Percentiles rank a stretch among this genome's conserved stretches.
Evolutionary conservation across 345 rosid genomes (phyloP).

Genomic region (Heritiera fomes): DNA sequence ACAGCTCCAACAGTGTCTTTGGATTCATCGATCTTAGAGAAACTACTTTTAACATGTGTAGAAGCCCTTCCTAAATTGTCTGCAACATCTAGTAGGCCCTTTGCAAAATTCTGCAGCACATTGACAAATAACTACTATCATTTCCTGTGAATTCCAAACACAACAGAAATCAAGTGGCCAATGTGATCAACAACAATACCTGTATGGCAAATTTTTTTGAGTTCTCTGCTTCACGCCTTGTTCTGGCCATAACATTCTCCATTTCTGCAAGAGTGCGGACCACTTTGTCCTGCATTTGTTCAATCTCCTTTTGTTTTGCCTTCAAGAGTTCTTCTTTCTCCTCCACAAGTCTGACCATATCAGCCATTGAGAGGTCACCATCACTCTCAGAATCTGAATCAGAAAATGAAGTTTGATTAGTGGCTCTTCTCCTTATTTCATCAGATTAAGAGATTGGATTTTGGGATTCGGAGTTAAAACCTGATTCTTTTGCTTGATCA

Average conservation of each 20-base stretch:
- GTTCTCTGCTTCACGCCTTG: slow-evolving; percentile 86
- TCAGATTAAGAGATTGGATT: slow-evolving; percentile 28
- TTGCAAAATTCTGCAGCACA: slow-evolving; percentile 73
- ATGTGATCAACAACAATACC: slow-evolving; percentile 37
- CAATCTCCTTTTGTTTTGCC: slow-evolving; percentile 57
- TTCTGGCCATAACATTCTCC: slow-evolving; percentile 87
- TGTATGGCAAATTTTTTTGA: slow-evolving; percentile 86
- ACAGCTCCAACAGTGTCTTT: slow-evolving; percentile 60
- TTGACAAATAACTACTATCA: slow-evolving; percentile 10
- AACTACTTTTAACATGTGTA: slow-evolving; percentile 76
- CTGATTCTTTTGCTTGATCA: slow-evolving; percentile 41
- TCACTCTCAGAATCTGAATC: slow-evolving; percentile 67
- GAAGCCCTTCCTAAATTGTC: slow-evolving; percentile 97
- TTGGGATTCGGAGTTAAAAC: slow-evolving; percentile 37
- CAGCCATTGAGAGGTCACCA: slow-evolving; percentile 63
- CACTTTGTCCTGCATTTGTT: slow-evolving; percentile 73
- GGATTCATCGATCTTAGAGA: slow-evolving; percentile 64
- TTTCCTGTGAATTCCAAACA: background rate
- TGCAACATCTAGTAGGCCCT: slow-evolving; percentile 74
- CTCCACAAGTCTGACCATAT: slow-evolving; percentile 66
- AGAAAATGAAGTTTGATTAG: slow-evolving; percentile 53
- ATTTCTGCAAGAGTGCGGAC: slow-evolving; percentile 76
- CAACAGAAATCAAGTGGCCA: slow-evolving; percentile 14
- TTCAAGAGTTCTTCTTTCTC: slow-evolving; percentile 82
- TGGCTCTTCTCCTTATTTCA: slow-evolving; percentile 39